These are phyloP conservation scores for Lasiodiplodia sp. DNA, from an alignment of 2,329 filamentous ascomycete species.

Conservation along the genomic window DNA sequence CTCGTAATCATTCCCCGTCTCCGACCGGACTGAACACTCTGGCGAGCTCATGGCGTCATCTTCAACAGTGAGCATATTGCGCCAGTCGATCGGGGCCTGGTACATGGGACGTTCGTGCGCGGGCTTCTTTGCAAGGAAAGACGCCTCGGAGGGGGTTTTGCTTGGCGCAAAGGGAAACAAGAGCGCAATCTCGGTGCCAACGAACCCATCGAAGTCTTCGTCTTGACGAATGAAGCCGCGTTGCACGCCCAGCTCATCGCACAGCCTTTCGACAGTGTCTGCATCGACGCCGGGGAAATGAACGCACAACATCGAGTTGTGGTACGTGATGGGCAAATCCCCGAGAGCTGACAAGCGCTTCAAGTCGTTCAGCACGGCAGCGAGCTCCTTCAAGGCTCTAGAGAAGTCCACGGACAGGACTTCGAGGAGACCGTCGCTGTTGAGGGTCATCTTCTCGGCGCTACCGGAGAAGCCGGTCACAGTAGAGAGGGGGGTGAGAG, in stretches of 20 bases:
- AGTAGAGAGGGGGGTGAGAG: conserved; percentile 74
- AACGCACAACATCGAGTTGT: conserved; percentile 74
- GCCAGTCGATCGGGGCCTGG: conserved; percentile 61
- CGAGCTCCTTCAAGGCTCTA: conserved; percentile 82
- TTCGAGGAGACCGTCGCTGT: conserved; percentile 84
- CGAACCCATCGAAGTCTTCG: conserved; percentile 71
- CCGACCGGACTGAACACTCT: conserved; percentile 50
- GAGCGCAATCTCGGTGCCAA: conserved; percentile 76
- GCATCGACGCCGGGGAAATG: conserved; percentile 92
- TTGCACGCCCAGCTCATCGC: conserved; percentile 84
- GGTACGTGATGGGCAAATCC: conserved; percentile 80
- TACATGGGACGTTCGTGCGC: conserved; percentile 39
- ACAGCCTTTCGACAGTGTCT: conserved; percentile 80
- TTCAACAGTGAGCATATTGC: conserved; percentile 62
- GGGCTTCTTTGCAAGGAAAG: conserved; percentile 52
- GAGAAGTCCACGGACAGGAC: conserved; percentile 88
- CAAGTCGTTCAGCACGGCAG: conserved; percentile 80
- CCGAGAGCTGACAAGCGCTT: conserved; percentile 78
- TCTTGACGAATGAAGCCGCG: conserved; percentile 83
- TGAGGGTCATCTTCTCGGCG: conserved; percentile 66
- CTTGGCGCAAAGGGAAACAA: conserved; percentile 86
- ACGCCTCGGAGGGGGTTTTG: conserved; percentile 55
- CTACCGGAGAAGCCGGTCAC: conserved; percentile 59
- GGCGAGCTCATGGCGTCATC: conserved; percentile 33
- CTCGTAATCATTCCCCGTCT: conserved; percentile 49